Evolutionary conservation across 441 rosid species (phyloP), one percentile per base, ranked within the genome.

Genomic region (Pelargonium australe): DNA sequence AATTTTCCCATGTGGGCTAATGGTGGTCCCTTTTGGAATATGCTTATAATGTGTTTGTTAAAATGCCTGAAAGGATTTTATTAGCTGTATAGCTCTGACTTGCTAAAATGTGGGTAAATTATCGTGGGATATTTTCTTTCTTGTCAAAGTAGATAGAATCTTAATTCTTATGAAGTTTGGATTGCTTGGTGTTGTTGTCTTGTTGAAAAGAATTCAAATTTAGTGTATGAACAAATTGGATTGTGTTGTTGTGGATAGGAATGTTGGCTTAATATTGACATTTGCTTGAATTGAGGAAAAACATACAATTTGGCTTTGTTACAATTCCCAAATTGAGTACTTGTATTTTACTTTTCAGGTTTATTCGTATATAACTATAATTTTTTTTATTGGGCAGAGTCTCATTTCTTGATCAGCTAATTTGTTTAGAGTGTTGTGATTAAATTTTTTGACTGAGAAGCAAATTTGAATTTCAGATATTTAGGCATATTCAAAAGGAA

Each of bases 401-500:
- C 0, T 37, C 41, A 37, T 37, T 37, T 37, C 7, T 37, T 37
- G 40, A 34, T 34, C 40, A 34, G 40, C 40, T 34, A 34, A 34
- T 34, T 34, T 34, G 40, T 34, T 34, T 34, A 34, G 40, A 34
- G 40, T 34, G 5, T 4, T 34, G 7, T 34, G 40, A 5, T 16
- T 6, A 17, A 23, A 53, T 57, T 2, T 34, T 43, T 53, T 20
- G 51, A 3, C 55, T 66, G 40, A 73, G 71, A 19, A 63, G 60
- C 43, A 68, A 43, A n/a, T n/a, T n/a, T n/a, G 67, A 70, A 49
- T 70, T 79, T 64, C 84, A 94, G 99, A 76, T 87, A 72, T 94
- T 94, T 23, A 80, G 76, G 82, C 86, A 86, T 71, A 83, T 91
- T 40, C 89, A 78, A 67, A 89, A 86, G 79, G 94, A 91, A 75